Conservation (phyloP, 345 rosid species). For the Euphorbia tirucalli region DNA sequence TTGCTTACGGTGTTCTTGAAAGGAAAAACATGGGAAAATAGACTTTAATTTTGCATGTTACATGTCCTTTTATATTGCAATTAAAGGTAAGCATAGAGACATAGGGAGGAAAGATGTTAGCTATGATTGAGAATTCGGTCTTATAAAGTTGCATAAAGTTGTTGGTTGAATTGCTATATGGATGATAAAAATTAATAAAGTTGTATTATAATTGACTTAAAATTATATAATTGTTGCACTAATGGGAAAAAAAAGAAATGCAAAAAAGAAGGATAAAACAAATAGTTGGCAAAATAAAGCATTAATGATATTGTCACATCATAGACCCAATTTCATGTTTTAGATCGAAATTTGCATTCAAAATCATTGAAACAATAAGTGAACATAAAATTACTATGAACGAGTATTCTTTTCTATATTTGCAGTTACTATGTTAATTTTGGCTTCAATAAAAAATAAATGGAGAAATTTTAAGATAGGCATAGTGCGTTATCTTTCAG, state of each 20-base stretch:
- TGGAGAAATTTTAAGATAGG: too few species aligned
- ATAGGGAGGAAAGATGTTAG: not conserved
- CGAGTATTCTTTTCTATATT: too few species aligned
- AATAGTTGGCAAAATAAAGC: not conserved
- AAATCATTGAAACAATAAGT: too few species aligned
- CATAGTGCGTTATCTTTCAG: too few species aligned
- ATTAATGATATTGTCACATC: too few species aligned
- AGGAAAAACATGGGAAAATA: not conserved
- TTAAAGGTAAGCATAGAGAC: constrained; percentile 5
- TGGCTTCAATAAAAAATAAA: too few species aligned
- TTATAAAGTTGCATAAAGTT: constrained; percentile 6
- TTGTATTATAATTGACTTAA: not conserved
- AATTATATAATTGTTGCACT: not conserved
- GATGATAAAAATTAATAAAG: not conserved
- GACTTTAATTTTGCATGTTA: constrained; percentile 12
- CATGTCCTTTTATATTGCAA: not conserved
- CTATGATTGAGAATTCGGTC: constrained; percentile 6
- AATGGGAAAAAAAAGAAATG: not conserved
- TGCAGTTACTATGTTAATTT: too few species aligned
- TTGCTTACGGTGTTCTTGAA: not conserved
- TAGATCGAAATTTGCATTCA: too few species aligned
- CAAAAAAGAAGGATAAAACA: not conserved
- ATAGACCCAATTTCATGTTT: too few species aligned
- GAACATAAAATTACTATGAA: too few species aligned
- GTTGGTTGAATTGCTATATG: not conserved